These are phyloP conservation scores for Hortaea sp. DNA, from an alignment of 2,329 filamentous ascomycete genomes.

Conservation along the genomic window DNA sequence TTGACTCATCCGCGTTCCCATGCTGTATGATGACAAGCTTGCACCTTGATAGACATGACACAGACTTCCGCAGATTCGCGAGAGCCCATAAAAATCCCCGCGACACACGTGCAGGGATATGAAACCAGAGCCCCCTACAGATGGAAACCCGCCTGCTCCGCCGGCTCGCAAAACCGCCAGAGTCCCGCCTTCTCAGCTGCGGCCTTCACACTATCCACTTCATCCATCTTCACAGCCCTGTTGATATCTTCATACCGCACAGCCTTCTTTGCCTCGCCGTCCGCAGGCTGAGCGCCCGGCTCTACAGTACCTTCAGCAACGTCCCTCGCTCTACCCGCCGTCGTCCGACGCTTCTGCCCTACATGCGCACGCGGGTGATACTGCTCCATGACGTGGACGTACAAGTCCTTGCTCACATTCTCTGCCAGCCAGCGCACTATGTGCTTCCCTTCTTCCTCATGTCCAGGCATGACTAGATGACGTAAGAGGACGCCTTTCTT, in stretches of 20 bases:
- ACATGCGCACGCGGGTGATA: constrained; percentile 75
- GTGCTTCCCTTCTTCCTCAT: constrained; percentile 59
- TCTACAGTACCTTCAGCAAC: constrained; percentile 19
- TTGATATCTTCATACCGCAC: constrained; percentile 71
- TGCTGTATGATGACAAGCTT: too few species aligned
- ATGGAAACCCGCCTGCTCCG: constrained; percentile 48
- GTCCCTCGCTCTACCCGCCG: constrained; percentile 15
- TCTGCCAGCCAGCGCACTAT: constrained; percentile 70
- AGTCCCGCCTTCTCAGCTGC: constrained; percentile 63
- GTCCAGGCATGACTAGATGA: constrained; percentile 77
- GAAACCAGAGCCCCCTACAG: constrained; percentile 16
- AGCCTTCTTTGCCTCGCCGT: constrained; percentile 28
- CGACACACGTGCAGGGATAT: not conserved
- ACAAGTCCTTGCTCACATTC: constrained; percentile 63
- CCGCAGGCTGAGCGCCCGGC: constrained; percentile 18
- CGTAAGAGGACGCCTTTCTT: constrained; percentile 66
- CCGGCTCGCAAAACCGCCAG: constrained; percentile 66
- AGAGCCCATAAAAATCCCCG: too few species aligned
- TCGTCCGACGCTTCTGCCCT: constrained; percentile 50
- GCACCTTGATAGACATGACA: too few species aligned
- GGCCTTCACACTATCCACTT: constrained; percentile 55
- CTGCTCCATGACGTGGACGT: constrained; percentile 84
- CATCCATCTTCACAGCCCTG: constrained; percentile 53
- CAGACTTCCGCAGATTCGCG: too few species aligned
- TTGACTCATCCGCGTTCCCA: too few species aligned